Conservation (phyloP, 768 basidiomycete genomes). For the Cystobasidium ongulense region DNA sequence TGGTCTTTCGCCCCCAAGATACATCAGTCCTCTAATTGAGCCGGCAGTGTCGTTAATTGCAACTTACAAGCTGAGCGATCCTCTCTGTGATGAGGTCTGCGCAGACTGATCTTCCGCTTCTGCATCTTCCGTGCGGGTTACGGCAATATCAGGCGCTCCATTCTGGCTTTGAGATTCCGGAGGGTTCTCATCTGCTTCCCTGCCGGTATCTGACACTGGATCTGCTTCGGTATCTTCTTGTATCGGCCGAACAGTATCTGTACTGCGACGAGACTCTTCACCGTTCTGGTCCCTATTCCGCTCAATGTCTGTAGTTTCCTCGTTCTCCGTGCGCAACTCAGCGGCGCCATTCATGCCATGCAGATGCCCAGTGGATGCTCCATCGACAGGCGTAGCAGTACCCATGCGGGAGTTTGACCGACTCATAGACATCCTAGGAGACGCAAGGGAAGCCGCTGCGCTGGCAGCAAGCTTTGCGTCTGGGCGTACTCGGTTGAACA, state of each 20-base stretch:
- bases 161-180: neutral
- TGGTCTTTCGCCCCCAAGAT: neutral
- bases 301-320: neutral
- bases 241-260: conserved; percentile 8
- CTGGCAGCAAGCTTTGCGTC: conserved; percentile 22
- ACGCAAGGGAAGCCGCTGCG: neutral
- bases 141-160: neutral
- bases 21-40: no score
- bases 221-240: neutral
- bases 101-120: neutral
- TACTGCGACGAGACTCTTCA: neutral
- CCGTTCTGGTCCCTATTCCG: neutral
- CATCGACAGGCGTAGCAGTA: neutral
- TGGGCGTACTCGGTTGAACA: conserved; percentile 61
- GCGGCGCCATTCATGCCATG: neutral
- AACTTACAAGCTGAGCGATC: conserved; percentile 10
- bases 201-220: conserved; percentile 27
- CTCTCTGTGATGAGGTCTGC: conserved; percentile 13
- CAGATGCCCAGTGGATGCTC: neutral
- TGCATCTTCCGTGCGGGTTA: neutral
- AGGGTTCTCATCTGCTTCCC: conserved; percentile 37
- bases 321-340: neutral
- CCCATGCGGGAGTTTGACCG: conserved; percentile 4
- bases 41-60: no score
- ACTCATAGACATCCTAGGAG: neutral